phyloP scores from a whole-genome alignment of 257 asterid species.

The Ajuga chamaepitys region DNA sequence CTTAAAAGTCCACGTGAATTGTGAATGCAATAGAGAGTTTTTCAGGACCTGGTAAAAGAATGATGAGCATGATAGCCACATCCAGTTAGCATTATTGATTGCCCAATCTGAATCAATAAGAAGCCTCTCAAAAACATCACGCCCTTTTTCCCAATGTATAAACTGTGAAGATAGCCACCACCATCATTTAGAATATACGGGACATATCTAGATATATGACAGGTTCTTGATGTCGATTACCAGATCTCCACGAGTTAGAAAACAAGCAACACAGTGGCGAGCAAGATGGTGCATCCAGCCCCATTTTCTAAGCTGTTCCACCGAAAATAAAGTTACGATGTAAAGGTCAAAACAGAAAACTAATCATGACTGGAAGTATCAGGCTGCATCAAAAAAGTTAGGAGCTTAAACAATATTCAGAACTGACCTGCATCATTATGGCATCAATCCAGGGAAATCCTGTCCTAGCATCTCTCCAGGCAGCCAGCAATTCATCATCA shows the following conservation, averaged over 20 bases:
- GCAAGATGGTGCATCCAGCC: conserved; percentile 99
- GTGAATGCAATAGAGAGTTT: not conserved
- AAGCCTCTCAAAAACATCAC: conserved; percentile 89
- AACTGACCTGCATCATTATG: conserved; percentile 85
- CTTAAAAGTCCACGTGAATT: not conserved
- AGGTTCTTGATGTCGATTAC: conserved; percentile 27
- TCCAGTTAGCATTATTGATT: conserved; percentile 89
- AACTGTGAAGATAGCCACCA: conserved; percentile 39
- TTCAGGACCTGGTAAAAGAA: conserved; percentile 81
- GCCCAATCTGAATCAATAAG: conserved; percentile 98
- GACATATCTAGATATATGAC: not conserved
- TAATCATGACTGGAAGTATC: not conserved
- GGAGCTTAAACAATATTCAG: not conserved
- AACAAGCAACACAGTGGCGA: conserved; percentile 92
- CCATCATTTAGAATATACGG: conserved; percentile 6
- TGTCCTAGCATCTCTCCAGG: conserved; percentile 94
- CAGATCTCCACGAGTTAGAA: conserved; percentile 95
- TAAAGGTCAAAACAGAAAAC: not conserved
- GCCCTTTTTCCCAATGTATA: conserved; percentile 93
- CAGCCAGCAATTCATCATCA: conserved; percentile 59
- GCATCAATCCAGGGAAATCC: conserved; percentile 99
- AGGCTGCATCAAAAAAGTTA: not conserved
- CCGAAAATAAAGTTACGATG: conserved; percentile 2
- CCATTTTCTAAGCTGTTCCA: conserved; percentile 71
- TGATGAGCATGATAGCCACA: conserved; percentile 97